A percentile compares a stretch with the other conserved stretches of the same genome.
Evolutionary conservation across 257 asterid genomes (phyloP).

Genomic region (Nyctanthes arbortristis): DNA sequence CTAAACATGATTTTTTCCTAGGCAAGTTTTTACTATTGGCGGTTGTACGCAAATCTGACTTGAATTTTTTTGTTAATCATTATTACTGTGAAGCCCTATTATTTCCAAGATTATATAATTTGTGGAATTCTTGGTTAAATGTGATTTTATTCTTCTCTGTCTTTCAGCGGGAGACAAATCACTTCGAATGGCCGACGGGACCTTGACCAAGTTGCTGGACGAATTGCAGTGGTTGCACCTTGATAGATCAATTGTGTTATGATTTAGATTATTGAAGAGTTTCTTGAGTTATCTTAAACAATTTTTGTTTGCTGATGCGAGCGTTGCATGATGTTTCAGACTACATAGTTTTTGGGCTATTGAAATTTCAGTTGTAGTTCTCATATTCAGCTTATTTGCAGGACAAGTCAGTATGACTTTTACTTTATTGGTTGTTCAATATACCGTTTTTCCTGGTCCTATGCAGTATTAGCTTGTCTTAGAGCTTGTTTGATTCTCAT

Average conservation of each 20-base stretch:
- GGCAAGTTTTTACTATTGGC: too few species aligned
- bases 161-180: slow-evolving; percentile 73
- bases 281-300: slow-evolving; percentile 15
- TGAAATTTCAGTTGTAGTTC: slow-evolving; percentile 1
- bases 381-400: neutral
- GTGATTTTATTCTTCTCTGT: too few species aligned
- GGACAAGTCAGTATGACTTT: neutral
- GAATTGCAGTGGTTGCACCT: slow-evolving; percentile 57
- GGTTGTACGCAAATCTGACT: too few species aligned
- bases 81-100: neutral
- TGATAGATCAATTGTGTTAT: slow-evolving; percentile 30
- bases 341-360: slow-evolving; percentile 25
- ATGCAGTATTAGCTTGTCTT: neutral
- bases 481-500: too few species aligned
- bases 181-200: slow-evolving; percentile 86
- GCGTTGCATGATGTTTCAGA: slow-evolving; percentile 14
- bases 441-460: neutral
- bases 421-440: neutral
- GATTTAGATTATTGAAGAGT: slow-evolving; percentile 21
- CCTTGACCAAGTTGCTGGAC: slow-evolving; percentile 89
- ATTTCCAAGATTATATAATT: neutral
- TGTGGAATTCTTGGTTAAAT: neutral
- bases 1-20: too few species aligned
- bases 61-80: neutral
- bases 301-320: slow-evolving; percentile 23